Percentiles rank a stretch among this genome's conserved stretches.
These are phyloP conservation scores for Umbelopsis sp. DNA, from an alignment of 192 early-diverging fungal species.

Conservation along the genomic window DNA sequence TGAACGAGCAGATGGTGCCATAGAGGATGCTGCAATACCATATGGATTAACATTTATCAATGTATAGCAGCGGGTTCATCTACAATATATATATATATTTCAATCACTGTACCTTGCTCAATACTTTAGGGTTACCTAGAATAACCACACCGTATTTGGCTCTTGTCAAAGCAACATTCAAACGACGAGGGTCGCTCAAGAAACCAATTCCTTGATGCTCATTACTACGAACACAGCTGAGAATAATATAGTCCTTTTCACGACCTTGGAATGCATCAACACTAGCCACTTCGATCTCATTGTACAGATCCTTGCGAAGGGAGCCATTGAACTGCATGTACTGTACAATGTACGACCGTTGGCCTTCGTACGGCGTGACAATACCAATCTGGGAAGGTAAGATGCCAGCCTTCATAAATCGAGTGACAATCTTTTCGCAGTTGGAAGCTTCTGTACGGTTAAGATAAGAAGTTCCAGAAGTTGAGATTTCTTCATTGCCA, in stretches of 20 bases:
- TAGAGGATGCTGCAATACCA: slow-evolving; percentile 65
- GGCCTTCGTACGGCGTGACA: slow-evolving; percentile 99
- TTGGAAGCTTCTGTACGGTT: slow-evolving; percentile 97
- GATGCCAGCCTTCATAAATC: slow-evolving; percentile 87
- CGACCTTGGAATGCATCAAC: slow-evolving; percentile 99
- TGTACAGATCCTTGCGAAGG: slow-evolving; percentile 91
- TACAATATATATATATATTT: too few species aligned
- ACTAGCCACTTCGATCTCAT: slow-evolving; percentile 98
- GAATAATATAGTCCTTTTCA: slow-evolving; percentile 99
- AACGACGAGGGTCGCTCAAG: slow-evolving; percentile 86
- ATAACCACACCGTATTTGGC: slow-evolving; percentile 94
- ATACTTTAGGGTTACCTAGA: slow-evolving; percentile 93
- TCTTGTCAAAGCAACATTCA: slow-evolving; percentile 89
- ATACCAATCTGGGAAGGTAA: slow-evolving; percentile 92
- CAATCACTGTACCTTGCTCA: slow-evolving; percentile 61
- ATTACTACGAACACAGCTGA: slow-evolving; percentile 96
- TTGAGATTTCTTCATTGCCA: slow-evolving; percentile 95
- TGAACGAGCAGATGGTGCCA: slow-evolving; percentile 97
- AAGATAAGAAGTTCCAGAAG: slow-evolving; percentile 96
- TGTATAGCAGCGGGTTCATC: too few species aligned
- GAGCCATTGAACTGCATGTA: slow-evolving; percentile 96
- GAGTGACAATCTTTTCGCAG: slow-evolving; percentile 96
- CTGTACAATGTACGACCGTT: slow-evolving; percentile 91
- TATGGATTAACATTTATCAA: not conserved
- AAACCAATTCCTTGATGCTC: slow-evolving; percentile 97